Percentiles rank a stretch among this genome's conserved stretches.
Conservation (phyloP, 768 basidiomycete species). For the Lactarius sp. region DNA sequence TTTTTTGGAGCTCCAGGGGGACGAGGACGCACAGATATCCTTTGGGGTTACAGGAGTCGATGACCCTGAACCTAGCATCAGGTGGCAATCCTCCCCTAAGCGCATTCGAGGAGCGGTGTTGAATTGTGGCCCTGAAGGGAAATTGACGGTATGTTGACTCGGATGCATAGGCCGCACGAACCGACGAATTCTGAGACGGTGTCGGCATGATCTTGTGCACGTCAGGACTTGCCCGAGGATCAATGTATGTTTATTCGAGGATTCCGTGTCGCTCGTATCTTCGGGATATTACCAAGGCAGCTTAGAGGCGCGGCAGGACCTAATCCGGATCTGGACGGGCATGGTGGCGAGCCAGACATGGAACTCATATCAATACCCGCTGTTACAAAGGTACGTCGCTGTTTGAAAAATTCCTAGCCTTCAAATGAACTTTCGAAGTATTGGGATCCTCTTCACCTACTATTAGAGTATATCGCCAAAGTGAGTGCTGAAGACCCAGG, state of each 20-base stretch:
- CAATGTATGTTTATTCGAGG: not conserved
- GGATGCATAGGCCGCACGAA: not conserved
- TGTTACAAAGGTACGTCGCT: not conserved
- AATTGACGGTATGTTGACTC: not conserved
- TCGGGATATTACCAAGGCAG: not conserved
- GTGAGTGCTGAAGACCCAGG: not conserved
- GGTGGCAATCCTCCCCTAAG: not conserved
- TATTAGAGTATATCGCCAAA: not conserved
- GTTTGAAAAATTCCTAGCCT: not conserved
- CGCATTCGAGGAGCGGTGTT: not conserved
- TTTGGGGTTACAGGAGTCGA: not conserved
- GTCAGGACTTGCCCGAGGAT: not conserved
- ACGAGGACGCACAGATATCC: not conserved
- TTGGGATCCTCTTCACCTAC: conserved; percentile 1
- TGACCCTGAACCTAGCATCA: not conserved
- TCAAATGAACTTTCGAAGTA: not conserved
- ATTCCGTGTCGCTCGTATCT: not conserved
- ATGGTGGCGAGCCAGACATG: not conserved
- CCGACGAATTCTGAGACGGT: not conserved
- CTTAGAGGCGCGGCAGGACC: not conserved
- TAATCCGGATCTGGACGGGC: not conserved
- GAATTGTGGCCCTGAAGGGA: not conserved
- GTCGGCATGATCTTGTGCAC: not conserved
- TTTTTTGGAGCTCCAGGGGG: not conserved
- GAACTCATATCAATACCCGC: not conserved